Evolutionary conservation across 768 basidiomycete species (phyloP).

Genomic region (Psilocybe subaeruginosa): DNA sequence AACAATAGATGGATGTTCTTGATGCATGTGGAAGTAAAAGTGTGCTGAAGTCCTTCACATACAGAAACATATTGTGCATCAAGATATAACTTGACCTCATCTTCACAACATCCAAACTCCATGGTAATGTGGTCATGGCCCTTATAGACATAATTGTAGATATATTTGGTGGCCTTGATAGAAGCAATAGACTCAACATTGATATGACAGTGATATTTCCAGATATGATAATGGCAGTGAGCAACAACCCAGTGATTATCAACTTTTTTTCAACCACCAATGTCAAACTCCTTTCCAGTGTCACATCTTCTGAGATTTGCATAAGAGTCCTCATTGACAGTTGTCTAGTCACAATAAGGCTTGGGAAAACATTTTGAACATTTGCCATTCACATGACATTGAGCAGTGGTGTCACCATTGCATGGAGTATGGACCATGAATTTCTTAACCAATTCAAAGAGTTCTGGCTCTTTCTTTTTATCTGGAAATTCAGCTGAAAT

Average conservation of each 20-base stretch:
- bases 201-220: too few species aligned
- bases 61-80: conserved; percentile 36
- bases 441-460: conserved; percentile 34
- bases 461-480: conserved; percentile 37
- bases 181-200: conserved; percentile 10
- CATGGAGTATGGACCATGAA: conserved; percentile 12
- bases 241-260: too few species aligned
- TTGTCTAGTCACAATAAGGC: conserved; percentile 27
- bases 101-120: conserved; percentile 29
- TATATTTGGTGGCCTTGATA: conserved; percentile 45
- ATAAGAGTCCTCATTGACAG: too few species aligned
- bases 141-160: conserved; percentile 52
- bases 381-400: too few species aligned
- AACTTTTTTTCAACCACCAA: too few species aligned
- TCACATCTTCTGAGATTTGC: too few species aligned
- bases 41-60: conserved; percentile 35
- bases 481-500: conserved; percentile 33
- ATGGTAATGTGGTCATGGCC: conserved; percentile 44
- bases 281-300: too few species aligned
- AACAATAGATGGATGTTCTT: conserved; percentile 36
- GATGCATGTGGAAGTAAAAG: conserved; percentile 36
- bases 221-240: too few species aligned
- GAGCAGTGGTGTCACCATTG: conserved; percentile 33
- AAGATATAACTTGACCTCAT: conserved; percentile 39
- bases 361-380: conserved; percentile 26